These are phyloP conservation scores for Beauveria caledonica DNA, from an alignment of 2,329 filamentous ascomycete species.

Conservation along the genomic window DNA sequence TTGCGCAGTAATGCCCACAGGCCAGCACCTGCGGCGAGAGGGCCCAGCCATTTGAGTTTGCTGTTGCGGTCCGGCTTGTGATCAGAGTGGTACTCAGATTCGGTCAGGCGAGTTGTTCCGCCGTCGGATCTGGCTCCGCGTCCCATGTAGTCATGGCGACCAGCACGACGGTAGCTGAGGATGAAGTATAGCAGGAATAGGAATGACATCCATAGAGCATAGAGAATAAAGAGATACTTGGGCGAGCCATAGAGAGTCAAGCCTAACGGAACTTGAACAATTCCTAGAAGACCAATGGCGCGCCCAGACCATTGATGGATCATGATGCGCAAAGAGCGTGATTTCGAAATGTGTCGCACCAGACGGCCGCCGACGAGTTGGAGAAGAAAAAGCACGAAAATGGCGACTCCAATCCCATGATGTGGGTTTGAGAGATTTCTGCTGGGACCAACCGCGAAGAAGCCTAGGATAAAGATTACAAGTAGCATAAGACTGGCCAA, in stretches of 20 bases:
- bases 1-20: conserved; percentile 37
- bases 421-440: conserved; percentile 73
- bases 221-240: conserved; percentile 75
- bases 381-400: conserved; percentile 64
- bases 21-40: conserved; percentile 45
- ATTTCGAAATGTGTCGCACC: conserved; percentile 44
- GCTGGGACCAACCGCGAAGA: conserved; percentile 66
- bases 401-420: conserved; percentile 73
- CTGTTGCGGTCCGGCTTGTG: conserved; percentile 24
- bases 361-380: conserved; percentile 64
- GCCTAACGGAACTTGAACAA: conserved; percentile 81
- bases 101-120: conserved; percentile 30
- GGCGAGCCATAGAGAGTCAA: conserved; percentile 90
- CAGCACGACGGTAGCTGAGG: conserved; percentile 60
- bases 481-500: conserved; percentile 60
- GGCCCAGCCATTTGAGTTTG: conserved; percentile 40
- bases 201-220: conserved; percentile 66
- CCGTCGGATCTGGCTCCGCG: conserved; percentile 51
- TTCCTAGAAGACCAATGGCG: conserved; percentile 67
- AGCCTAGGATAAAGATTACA: conserved; percentile 66
- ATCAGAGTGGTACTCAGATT: conserved; percentile 31
- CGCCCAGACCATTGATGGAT: conserved; percentile 87
- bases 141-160: conserved; percentile 45
- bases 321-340: conserved; percentile 46
- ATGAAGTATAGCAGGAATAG: conserved; percentile 72